Evolutionary conservation across 441 rosid genomes (phyloP).

Genomic region (Arabidopsis hybrid): DNA sequence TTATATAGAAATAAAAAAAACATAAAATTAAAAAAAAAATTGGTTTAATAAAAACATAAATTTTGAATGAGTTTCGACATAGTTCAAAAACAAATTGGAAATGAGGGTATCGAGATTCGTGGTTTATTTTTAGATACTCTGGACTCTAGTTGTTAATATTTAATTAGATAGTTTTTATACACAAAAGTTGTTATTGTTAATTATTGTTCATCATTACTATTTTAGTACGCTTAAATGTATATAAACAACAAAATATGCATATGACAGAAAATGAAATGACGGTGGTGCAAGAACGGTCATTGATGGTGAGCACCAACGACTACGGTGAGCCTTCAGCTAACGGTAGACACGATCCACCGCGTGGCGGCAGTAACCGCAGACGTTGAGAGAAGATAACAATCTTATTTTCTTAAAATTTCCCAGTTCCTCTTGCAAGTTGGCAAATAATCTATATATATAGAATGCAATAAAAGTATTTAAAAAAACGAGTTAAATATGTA

Average conservation of each 20-base stretch:
- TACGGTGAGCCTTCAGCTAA: slow-evolving; percentile 60
- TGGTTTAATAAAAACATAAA: too few relatives aligned
- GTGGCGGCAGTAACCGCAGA: slow-evolving; percentile 41
- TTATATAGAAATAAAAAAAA: too few relatives aligned
- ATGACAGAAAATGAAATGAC: slow-evolving; percentile 40
- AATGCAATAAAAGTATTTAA: background rate
- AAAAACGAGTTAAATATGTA: background rate
- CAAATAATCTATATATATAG: slow-evolving; percentile 9
- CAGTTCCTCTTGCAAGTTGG: background rate
- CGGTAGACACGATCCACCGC: slow-evolving; percentile 63
- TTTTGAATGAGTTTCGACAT: background rate
- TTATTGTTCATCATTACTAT: background rate
- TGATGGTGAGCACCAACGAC: slow-evolving; percentile 53
- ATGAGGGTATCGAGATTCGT: background rate
- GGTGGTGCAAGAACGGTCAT: slow-evolving; percentile 47
- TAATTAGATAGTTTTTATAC: background rate
- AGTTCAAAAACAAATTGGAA: background rate
- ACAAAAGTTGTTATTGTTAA: background rate
- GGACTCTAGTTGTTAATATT: background rate
- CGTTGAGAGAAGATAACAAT: background rate
- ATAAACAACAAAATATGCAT: background rate
- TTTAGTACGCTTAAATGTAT: background rate
- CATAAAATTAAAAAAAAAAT: too few relatives aligned
- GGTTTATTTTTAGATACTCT: background rate
- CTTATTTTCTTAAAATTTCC: background rate